A percentile compares a stretch with the other conserved stretches of the same genome.
These are phyloP conservation scores for Colletotrichum agaves DNA, from an alignment of 2,329 filamentous ascomycete species.

Conservation along the genomic window DNA sequence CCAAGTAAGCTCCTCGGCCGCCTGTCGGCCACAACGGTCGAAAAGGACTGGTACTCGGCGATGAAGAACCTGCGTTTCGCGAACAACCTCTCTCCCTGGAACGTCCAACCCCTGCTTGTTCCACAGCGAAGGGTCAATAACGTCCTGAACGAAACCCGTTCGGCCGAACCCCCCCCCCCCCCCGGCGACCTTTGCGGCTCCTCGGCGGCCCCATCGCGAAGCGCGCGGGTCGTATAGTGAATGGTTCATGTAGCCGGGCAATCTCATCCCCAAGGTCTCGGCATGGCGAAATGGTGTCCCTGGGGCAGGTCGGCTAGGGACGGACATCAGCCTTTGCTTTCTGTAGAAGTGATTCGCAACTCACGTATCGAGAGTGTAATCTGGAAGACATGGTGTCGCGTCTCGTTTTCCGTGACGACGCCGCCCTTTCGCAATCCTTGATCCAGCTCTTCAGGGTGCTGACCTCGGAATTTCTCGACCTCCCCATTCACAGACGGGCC, in stretches of 20 bases:
- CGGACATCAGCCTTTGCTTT: not conserved
- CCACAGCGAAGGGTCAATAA: slow-evolving; percentile 16
- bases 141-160: slow-evolving; percentile 2
- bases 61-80: slow-evolving; percentile 34
- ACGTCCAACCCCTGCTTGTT: slow-evolving; percentile 36
- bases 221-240: slow-evolving; percentile 2
- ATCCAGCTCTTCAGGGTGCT: slow-evolving; percentile 7
- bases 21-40: slow-evolving; percentile 26
- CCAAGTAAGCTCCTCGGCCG: slow-evolving; percentile 26
- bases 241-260: slow-evolving; percentile 6
- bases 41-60: slow-evolving; percentile 34
- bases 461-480: slow-evolving; percentile 1
- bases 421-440: not conserved
- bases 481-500: slow-evolving; percentile 7
- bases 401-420: not conserved
- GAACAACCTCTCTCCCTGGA: slow-evolving; percentile 35
- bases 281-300: slow-evolving; percentile 55
- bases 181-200: slow-evolving; percentile 4
- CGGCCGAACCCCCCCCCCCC: slow-evolving; percentile 14
- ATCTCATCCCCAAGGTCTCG: slow-evolving; percentile 48
- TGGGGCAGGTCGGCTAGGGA: slow-evolving; percentile 44
- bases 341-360: not conserved
- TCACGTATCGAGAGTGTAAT: slow-evolving; percentile 14
- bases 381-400: not conserved
- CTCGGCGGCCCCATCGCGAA: slow-evolving; percentile 16